Percentiles rank a stretch among this genome's conserved stretches.
These are phyloP conservation scores for Aegilops umbellulata DNA, from an alignment of 176 grass and related monocot genomes.

Conservation along the genomic window DNA sequence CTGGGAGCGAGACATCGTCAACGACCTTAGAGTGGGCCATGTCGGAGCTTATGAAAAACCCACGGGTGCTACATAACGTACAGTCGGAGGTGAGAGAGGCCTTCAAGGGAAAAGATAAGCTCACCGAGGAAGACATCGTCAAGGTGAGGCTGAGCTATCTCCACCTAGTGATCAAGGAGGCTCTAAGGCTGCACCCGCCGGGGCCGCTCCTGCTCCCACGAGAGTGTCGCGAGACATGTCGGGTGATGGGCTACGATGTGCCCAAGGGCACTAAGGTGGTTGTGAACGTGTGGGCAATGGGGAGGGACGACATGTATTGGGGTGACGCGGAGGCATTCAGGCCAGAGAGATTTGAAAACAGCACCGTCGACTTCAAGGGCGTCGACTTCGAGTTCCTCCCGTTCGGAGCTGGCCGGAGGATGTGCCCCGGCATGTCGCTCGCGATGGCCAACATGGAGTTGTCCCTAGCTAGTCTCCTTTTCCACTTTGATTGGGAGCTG, in stretches of 20 bases:
- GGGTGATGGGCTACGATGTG: constrained; percentile 33
- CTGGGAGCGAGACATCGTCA: constrained; percentile 34
- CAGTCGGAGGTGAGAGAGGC: constrained; percentile 24
- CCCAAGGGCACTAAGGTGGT: constrained; percentile 30
- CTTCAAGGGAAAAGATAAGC: neutral
- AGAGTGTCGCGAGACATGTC: constrained; percentile 3
- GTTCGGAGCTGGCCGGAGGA: constrained; percentile 12
- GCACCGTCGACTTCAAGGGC: constrained; percentile 10
- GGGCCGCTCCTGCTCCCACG: constrained; percentile 22
- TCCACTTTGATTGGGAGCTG: constrained; percentile 28
- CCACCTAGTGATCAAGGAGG: constrained; percentile 36
- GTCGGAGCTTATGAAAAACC: constrained; percentile 26
- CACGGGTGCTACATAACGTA: neutral
- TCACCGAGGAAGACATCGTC: neutral
- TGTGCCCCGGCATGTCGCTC: neutral
- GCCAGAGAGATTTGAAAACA: constrained; percentile 22
- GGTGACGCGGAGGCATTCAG: constrained; percentile 3
- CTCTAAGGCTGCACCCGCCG: constrained; percentile 37
- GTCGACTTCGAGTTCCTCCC: constrained; percentile 18
- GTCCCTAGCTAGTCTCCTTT: constrained; percentile 11
- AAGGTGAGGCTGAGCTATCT: constrained; percentile 21
- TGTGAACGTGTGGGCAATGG: constrained; percentile 35
- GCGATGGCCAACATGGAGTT: constrained; percentile 20
- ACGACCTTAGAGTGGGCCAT: constrained; percentile 33
- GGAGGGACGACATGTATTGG: neutral